Evolutionary conservation across 208 protist species (phyloP), one percentile per base, ranked within the genome.

Genomic region (Trypanosoma scelopori): DNA sequence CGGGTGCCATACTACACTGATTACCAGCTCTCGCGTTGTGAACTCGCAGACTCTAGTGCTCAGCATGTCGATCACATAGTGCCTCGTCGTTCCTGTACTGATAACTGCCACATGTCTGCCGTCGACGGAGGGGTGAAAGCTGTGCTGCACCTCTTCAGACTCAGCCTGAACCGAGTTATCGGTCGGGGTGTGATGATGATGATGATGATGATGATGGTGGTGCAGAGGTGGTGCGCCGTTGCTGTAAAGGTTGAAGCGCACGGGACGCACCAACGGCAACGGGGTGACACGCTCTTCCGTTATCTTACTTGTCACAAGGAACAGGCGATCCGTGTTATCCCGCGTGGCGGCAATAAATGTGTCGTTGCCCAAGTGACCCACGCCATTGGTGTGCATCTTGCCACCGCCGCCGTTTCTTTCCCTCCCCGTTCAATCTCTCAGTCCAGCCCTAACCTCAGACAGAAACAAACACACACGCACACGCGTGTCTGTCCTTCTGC

Each of bases 321-420:
- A 85, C 0, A 82, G 42, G 35, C 64, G 52, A 18, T 78, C 76
- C 0, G 61, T 74, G 45, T 66, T 66, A 57, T 90, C 81, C 9
- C 72, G 67, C 2, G 81, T 80, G 42, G 66, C 74, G 22, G 73
- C 52, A 22, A 87, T 47, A 56, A 96, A 96, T 12, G 84, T 84
- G 76, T 93, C 82, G 62, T 96, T 92, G 59, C 75, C 82, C 37
- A 96, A 66, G 65, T 96, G 90, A 16, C 65, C 76, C 1, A 76
- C 85, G 61, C 87, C 84, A 65, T 96, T 96, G 4, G 90, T 89
- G 18, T 74, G 69, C 90, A 96, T 96, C 32, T 41, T 23, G 5
- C 30, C 15, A 41, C 6, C 22, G 15, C 15, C 25, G 15, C 23
- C 13, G 42, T 30, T 53, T 32, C 5, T 28, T 55, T 5, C 9